A percentile compares a stretch with the other conserved stretches of the same genome.
phyloP scores from a whole-genome alignment of 2,329 filamentous ascomycete genomes.

The Blastomyces parvus region DNA sequence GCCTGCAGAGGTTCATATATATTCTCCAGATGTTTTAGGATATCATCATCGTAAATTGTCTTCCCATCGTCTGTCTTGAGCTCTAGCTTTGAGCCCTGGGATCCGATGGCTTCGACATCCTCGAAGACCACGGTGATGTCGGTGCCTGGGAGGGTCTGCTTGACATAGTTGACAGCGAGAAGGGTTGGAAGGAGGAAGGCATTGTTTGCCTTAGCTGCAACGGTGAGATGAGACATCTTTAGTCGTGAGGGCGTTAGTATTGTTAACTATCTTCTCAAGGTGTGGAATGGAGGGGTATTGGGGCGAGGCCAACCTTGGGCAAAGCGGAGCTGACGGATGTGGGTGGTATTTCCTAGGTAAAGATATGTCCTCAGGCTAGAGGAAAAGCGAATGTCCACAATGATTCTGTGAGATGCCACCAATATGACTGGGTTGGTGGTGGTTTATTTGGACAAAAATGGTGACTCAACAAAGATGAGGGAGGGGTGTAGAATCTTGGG shows the following conservation, averaged over 20 bases:
- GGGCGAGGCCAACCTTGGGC: not conserved
- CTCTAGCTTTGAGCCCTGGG: constrained; percentile 13
- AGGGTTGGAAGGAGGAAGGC: constrained; percentile 15
- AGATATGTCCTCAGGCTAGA: not conserved
- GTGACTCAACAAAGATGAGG: not conserved
- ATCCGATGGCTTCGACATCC: constrained; percentile 15
- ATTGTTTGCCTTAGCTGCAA: constrained; percentile 17
- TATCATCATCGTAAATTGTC: constrained; percentile 15
- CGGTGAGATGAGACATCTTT: constrained; percentile 15
- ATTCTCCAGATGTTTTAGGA: constrained; percentile 15
- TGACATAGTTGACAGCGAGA: constrained; percentile 15
- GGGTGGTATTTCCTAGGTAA: not conserved
- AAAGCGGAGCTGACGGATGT: not conserved
- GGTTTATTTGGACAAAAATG: not conserved
- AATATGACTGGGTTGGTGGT: not conserved
- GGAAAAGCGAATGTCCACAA: not conserved
- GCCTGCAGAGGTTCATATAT: constrained; percentile 13
- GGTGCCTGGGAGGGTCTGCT: constrained; percentile 12
- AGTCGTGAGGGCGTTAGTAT: not conserved
- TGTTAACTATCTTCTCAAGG: not conserved
- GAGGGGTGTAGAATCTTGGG: not conserved
- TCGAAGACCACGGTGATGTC: constrained; percentile 13
- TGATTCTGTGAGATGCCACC: not conserved
- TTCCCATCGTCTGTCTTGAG: constrained; percentile 14
- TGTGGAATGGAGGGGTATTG: not conserved